Conservation (phyloP, 225 moss, liverwort and hornwort species). For the Bryum argenteum region DNA sequence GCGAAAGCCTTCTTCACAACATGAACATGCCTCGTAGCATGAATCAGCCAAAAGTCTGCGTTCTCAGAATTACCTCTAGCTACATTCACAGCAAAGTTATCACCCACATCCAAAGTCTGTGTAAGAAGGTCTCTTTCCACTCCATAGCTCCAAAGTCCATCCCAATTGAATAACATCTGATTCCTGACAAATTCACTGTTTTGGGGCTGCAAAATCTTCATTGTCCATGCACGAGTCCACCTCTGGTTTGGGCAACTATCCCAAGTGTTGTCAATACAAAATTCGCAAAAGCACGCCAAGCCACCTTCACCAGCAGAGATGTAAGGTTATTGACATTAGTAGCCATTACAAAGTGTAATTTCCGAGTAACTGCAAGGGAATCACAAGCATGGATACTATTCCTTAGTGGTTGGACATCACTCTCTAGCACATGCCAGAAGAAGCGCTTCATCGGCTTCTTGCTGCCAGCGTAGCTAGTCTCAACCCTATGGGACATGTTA, state of each 20-base stretch:
- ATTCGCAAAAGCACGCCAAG: neutral
- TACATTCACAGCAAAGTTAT: too few species aligned
- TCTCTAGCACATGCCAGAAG: too few species aligned
- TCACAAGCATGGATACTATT: neutral
- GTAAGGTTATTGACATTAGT: neutral
- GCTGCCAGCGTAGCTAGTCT: neutral
- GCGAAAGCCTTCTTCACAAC: too few species aligned
- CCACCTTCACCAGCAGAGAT: neutral
- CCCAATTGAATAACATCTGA: neutral
- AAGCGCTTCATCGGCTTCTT: neutral
- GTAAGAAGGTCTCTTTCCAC: neutral
- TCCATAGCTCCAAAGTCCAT: neutral
- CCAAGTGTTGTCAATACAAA: too few species aligned
- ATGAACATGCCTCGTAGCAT: too few species aligned
- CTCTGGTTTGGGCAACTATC: too few species aligned
- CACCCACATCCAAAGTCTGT: neutral
- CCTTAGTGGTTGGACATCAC: neutral
- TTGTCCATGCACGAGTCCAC: too few species aligned
- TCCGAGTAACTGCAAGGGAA: neutral
- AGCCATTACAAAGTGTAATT: neutral
- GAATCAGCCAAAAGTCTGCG: too few species aligned
- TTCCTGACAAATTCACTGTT: neutral
- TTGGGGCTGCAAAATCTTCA: neutral
- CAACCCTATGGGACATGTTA: neutral
- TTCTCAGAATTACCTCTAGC: too few species aligned